A percentile compares a stretch with the other conserved stretches of the same genome.
phyloP scores from a whole-genome alignment of 1,284 basidiomycete genomes.

The Ceratobasidium papillatum region DNA sequence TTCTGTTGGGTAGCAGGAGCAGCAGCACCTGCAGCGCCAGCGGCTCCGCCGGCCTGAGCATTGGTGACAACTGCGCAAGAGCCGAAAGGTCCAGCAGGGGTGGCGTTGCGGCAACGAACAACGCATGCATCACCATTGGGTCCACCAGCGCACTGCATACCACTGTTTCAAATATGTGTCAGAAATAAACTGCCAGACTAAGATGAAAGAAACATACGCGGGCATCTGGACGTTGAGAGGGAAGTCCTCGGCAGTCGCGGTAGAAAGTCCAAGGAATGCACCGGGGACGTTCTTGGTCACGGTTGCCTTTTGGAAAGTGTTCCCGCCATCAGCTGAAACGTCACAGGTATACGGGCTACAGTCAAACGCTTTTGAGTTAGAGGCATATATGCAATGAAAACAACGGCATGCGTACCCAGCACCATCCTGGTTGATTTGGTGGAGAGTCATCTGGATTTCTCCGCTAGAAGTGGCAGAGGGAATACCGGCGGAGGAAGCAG shows the following conservation, averaged over 20 bases:
- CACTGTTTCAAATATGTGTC: background rate
- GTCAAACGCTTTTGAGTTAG: background rate
- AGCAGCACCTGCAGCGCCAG: background rate
- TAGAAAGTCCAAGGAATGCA: constrained; percentile 42
- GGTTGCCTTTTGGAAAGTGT: constrained; percentile 44
- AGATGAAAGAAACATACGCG: constrained; percentile 37
- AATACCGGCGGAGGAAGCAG: constrained; percentile 29
- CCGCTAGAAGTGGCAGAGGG: constrained; percentile 20
- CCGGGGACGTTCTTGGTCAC: constrained; percentile 48
- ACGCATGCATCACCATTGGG: constrained; percentile 27
- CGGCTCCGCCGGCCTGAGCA: constrained; percentile 1
- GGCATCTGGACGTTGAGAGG: constrained; percentile 45
- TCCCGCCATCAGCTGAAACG: constrained; percentile 43
- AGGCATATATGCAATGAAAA: background rate
- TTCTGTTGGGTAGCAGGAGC: background rate
- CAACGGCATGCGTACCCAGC: constrained; percentile 18
- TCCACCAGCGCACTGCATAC: constrained; percentile 34
- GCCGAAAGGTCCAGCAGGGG: constrained; percentile 35
- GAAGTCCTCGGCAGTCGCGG: constrained; percentile 47
- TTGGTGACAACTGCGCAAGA: constrained; percentile 31
- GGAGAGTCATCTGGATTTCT: constrained; percentile 36
- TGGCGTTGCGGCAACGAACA: constrained; percentile 37
- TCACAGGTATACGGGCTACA: constrained; percentile 24
- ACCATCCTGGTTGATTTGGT: constrained; percentile 38
- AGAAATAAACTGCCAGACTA: background rate